These are phyloP conservation scores for Talaromyces atroroseus DNA, from an alignment of 2,329 filamentous ascomycete species.

Conservation along the genomic window DNA sequence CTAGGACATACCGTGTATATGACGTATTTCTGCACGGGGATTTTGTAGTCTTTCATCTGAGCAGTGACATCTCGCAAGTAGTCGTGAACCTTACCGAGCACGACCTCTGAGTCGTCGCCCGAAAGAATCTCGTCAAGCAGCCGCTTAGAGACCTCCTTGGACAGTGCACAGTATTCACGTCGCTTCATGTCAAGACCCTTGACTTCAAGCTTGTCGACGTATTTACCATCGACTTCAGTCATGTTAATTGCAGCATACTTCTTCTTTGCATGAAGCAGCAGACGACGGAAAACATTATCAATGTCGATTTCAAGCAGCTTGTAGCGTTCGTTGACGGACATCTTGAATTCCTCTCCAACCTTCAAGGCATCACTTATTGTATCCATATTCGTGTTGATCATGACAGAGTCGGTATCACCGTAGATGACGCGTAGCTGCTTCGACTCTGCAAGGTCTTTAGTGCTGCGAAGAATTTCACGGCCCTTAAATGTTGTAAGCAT, in stretches of 20 bases:
- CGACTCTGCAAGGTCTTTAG: constrained; percentile 89
- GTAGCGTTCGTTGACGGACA: constrained; percentile 89
- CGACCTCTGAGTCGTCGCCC: constrained; percentile 82
- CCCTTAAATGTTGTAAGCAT: constrained; percentile 97
- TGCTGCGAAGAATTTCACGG: constrained; percentile 92
- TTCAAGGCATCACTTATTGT: constrained; percentile 85
- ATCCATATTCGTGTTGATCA: constrained; percentile 99
- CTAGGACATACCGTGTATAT: constrained; percentile 66
- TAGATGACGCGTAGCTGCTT: constrained; percentile 94
- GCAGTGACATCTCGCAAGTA: constrained; percentile 77
- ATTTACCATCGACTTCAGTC: constrained; percentile 82
- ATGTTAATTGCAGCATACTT: constrained; percentile 98
- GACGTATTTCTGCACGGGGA: constrained; percentile 83
- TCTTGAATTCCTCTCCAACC: constrained; percentile 92
- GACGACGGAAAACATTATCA: constrained; percentile 90
- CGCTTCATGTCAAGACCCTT: constrained; percentile 98
- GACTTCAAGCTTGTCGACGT: constrained; percentile 89
- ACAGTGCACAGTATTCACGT: constrained; percentile 91
- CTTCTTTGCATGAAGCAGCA: constrained; percentile 95
- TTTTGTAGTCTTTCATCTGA: constrained; percentile 75
- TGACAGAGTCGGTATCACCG: constrained; percentile 97
- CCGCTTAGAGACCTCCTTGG: constrained; percentile 87
- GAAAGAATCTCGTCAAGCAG: constrained; percentile 93
- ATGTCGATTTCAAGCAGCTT: constrained; percentile 94
- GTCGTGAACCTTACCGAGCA: constrained; percentile 86